A percentile compares a stretch with the other conserved stretches of the same genome.
Evolutionary conservation across 768 basidiomycete genomes (phyloP).

Genomic region (Podaxis sp.): DNA sequence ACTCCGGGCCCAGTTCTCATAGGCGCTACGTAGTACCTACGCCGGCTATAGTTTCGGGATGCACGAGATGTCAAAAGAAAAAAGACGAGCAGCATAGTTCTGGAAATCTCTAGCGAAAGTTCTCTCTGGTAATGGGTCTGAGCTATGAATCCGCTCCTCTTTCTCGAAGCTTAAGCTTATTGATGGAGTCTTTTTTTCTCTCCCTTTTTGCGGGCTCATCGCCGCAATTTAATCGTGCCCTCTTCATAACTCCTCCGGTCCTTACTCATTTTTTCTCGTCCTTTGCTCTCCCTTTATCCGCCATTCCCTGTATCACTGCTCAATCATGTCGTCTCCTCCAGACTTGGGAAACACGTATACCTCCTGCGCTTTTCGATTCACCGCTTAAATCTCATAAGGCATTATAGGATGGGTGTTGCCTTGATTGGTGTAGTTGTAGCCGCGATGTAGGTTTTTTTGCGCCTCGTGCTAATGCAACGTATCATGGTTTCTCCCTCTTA

Average conservation of each 20-base stretch:
- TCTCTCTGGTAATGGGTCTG: not conserved
- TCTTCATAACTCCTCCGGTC: not conserved
- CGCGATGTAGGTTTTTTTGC: constrained; percentile 38
- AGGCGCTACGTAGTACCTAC: not conserved
- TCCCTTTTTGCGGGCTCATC: constrained; percentile 14
- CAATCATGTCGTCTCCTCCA: not conserved
- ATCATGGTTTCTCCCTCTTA: constrained; percentile 19
- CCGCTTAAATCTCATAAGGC: not conserved
- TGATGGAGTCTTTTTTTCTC: not conserved
- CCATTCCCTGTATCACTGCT: not conserved
- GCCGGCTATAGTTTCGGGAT: not conserved
- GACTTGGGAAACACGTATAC: constrained; percentile 35
- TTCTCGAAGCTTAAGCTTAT: constrained; percentile 11
- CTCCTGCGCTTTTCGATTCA: not conserved
- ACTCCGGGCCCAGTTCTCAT: no score
- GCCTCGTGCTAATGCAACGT: not conserved
- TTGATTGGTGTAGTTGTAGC: constrained; percentile 50
- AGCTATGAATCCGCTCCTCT: not conserved
- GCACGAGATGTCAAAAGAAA: not conserved
- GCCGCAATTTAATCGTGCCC: not conserved
- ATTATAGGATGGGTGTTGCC: constrained; percentile 44
- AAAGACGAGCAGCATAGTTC: not conserved
- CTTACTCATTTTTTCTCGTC: not conserved
- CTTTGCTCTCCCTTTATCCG: not conserved
- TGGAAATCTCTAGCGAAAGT: not conserved